phyloP scores from a whole-genome alignment of 2,329 filamentous ascomycete genomes.

The Fusarium camptoceras region DNA sequence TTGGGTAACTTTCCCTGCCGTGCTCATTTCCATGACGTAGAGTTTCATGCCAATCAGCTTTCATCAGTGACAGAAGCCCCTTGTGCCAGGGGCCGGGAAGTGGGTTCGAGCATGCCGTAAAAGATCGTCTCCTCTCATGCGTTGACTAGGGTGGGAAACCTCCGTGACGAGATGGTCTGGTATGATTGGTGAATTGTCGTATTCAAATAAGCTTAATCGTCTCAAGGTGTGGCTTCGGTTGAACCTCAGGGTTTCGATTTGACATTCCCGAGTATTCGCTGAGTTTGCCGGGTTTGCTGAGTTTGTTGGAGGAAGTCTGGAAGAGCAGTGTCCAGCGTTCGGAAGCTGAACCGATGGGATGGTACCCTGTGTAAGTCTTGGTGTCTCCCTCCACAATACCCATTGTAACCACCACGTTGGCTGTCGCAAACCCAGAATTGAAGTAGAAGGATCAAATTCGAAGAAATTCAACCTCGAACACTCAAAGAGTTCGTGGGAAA shows the following conservation, averaged over 20 bases:
- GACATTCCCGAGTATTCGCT: neutral
- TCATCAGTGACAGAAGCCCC: constrained; percentile 21
- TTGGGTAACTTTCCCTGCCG: neutral
- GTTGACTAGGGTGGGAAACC: constrained; percentile 7
- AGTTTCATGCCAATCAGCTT: constrained; percentile 23
- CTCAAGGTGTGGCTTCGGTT: constrained; percentile 27
- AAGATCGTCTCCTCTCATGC: constrained; percentile 12
- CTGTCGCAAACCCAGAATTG: neutral
- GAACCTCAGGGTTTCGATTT: neutral
- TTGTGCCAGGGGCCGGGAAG: constrained; percentile 22
- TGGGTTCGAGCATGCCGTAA: constrained; percentile 2
- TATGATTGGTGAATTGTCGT: constrained; percentile 15
- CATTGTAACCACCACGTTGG: neutral
- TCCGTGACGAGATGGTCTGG: neutral
- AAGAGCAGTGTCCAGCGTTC: neutral
- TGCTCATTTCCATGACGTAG: constrained; percentile 12
- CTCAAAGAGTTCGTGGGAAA: neutral
- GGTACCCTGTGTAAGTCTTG: neutral
- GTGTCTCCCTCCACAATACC: neutral
- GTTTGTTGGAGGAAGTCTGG: neutral
- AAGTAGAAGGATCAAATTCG: neutral
- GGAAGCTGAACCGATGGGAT: neutral
- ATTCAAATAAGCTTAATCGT: constrained; percentile 31
- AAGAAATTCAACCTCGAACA: neutral
- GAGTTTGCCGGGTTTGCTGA: neutral